Evolutionary conservation across 2,329 filamentous ascomycete species (phyloP), one percentile per base, ranked within the genome.

Genomic region (Diaporthe sp.): DNA sequence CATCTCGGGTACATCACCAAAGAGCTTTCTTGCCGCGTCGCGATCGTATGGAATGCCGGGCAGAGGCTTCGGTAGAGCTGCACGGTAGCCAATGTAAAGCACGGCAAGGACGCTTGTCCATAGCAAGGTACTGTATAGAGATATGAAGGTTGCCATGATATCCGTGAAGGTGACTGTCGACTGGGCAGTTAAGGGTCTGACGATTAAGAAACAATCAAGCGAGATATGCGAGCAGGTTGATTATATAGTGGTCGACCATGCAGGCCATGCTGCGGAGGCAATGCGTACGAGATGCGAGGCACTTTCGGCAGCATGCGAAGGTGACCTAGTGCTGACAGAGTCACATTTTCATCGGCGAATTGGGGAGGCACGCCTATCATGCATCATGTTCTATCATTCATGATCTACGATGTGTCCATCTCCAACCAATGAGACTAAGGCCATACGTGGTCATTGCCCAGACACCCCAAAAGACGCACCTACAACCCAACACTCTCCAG

Each of bases 21-120:
- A 79, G 0, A 88, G 42, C 44, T 79, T 81, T 1, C 75, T 77
- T 3, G 82, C 80, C 0, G 86, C 82, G 25, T 80, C 78, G 17
- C 76, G 77, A 76, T 87, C 86, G 82, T 87, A 86, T 3, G 88
- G 86, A 58, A 89, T 88, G 7, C 84, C 85, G 4, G 85, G 80
- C 5, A 89, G 81, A 2, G 87, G 87, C 65, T 82, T 85, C 1
- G 86, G 87, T 0, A 88, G 79, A 9, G 81, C 75, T 10, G 75
- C 72, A 22, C 78, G 75, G 68, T 79, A 80, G 8, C 28, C 20
- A 39, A 39, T 12, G 22, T 74, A 74, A 7, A 74, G 17, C 25
- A 49, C 5, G 6, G 44, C 28, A 1, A 74, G 55, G 20, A 42
- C 42, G 15, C 28, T 31, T 25, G 61, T 15, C 17, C 34, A 28